Conservation (phyloP, 1,284 basidiomycete genomes). For the Phenoliferia sp. region DNA sequence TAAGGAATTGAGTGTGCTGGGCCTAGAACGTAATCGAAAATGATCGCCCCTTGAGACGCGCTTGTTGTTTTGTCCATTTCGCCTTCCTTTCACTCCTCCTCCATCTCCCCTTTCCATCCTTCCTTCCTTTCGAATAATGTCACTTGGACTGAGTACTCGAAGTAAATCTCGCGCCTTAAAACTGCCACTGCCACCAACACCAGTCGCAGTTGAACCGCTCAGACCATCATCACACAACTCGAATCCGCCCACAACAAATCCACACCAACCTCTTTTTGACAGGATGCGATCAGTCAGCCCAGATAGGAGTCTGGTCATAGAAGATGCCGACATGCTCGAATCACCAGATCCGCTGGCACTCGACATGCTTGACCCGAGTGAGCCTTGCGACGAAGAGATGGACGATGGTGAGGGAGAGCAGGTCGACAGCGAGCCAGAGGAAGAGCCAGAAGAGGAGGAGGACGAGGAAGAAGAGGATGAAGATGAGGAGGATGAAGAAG, state of each 20-base stretch:
- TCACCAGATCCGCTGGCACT: background rate
- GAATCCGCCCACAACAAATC: no score
- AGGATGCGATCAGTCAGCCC: no score
- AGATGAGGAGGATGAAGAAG: constrained; percentile 15
- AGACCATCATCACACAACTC: background rate
- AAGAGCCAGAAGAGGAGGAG: constrained; percentile 17
- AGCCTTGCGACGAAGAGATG: constrained; percentile 29
- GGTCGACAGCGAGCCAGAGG: no score
- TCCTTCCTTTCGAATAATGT: background rate
- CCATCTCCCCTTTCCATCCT: background rate
- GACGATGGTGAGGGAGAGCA: constrained; percentile 28
- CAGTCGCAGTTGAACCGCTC: no score
- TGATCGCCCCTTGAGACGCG: no score
- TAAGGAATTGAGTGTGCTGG: no score
- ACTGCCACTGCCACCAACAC: constrained; percentile 39
- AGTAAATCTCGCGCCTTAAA: background rate
- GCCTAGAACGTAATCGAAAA: no score
- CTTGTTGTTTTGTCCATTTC: no score
- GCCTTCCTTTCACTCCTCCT: no score
- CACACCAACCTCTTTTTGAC: no score
- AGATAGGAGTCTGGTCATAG: no score
- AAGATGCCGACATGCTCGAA: no score
- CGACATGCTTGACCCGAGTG: constrained; percentile 4
- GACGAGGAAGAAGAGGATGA: constrained; percentile 20
- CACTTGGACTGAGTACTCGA: background rate